These are phyloP conservation scores for Teratosphaeria gauchensis DNA, from an alignment of 2,329 filamentous ascomycete species.

Conservation along the genomic window DNA sequence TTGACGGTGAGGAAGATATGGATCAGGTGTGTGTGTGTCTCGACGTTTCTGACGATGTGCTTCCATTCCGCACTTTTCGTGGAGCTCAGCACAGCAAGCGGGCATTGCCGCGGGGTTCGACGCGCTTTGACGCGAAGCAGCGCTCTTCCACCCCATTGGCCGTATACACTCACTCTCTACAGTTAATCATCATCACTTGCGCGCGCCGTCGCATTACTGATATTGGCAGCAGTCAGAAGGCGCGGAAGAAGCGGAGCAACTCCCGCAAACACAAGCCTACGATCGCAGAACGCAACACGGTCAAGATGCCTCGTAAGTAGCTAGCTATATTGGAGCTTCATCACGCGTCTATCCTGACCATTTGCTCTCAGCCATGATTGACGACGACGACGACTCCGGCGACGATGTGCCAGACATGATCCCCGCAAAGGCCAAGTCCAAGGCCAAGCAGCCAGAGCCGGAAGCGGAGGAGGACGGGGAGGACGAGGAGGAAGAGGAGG, in stretches of 20 bases:
- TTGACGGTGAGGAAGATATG: not conserved
- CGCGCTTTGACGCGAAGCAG: not conserved
- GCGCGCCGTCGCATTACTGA: not conserved
- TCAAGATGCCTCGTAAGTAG: conserved; percentile 21
- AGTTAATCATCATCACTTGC: not conserved
- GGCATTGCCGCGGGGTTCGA: not conserved
- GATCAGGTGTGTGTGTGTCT: not conserved
- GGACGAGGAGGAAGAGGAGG: conserved; percentile 31
- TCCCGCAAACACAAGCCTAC: not conserved
- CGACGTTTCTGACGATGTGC: not conserved
- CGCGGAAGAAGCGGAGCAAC: not conserved
- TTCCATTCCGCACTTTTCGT: not conserved
- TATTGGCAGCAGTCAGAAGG: not conserved
- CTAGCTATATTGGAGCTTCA: not conserved
- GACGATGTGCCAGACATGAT: conserved; percentile 19
- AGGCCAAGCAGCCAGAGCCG: conserved; percentile 16
- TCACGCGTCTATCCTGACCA: not conserved
- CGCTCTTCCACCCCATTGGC: not conserved
- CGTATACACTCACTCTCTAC: not conserved
- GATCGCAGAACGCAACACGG: not conserved
- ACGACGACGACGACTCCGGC: conserved; percentile 28
- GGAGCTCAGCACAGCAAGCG: not conserved
- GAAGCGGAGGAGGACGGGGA: conserved; percentile 22
- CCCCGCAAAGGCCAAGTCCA: conserved; percentile 7
- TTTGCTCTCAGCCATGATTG: conserved; percentile 6